These are phyloP conservation scores for Zizania latifolia DNA, from an alignment of 176 grass and related monocot genomes.

Conservation along the genomic window DNA sequence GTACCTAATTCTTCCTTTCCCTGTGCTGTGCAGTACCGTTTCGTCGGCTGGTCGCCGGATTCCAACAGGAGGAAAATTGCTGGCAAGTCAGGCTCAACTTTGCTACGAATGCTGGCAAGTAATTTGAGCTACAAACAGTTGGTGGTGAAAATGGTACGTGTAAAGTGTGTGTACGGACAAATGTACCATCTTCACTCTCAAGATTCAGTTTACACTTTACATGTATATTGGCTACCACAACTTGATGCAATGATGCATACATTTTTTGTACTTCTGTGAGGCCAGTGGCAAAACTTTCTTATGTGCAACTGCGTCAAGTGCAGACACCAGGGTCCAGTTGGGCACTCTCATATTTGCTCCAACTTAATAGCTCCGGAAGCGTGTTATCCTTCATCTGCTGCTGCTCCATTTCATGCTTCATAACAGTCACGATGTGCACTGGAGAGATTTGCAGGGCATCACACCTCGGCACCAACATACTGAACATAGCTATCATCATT, in stretches of 20 bases:
- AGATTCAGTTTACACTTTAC: background rate
- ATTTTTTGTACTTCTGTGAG: background rate
- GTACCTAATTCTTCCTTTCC: background rate
- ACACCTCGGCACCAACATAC: background rate
- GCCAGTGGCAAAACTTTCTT: background rate
- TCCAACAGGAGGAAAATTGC: too few species aligned
- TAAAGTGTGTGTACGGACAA: background rate
- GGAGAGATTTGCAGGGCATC: background rate
- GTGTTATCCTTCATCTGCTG: background rate
- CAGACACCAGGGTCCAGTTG: background rate
- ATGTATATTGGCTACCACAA: background rate
- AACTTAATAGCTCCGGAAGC: background rate
- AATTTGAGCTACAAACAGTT: background rate
- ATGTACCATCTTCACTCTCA: background rate
- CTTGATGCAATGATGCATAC: background rate
- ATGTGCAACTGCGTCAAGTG: background rate
- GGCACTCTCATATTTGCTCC: background rate
- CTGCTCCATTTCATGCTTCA: conserved; percentile 17
- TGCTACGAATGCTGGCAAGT: too few species aligned
- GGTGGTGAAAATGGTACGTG: background rate
- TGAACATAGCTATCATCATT: background rate
- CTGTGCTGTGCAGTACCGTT: background rate
- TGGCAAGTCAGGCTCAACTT: background rate
- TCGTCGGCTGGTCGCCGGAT: background rate
- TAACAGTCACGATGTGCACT: background rate